phyloP scores from a whole-genome alignment of 768 basidiomycete genomes.

The Kwoniella newhampshirensis region DNA sequence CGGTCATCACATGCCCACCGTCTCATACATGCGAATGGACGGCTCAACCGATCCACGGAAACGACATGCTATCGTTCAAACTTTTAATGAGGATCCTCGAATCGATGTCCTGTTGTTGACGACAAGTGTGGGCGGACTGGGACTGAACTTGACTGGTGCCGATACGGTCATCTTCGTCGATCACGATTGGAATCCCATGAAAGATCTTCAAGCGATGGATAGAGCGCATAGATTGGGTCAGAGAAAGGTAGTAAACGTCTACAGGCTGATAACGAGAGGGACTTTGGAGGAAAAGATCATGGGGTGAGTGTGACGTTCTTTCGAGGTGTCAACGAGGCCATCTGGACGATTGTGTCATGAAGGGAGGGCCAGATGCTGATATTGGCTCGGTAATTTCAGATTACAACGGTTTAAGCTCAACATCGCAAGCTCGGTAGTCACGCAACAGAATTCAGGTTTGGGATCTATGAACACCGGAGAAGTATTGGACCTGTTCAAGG shows the following conservation, averaged over 20 bases:
- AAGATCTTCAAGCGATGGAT: slow-evolving; percentile 99
- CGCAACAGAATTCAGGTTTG: slow-evolving; percentile 92
- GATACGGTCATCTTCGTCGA: slow-evolving; percentile 99
- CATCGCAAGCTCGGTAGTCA: slow-evolving; percentile 93
- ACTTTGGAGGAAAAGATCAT: slow-evolving; percentile 99
- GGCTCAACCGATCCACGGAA: slow-evolving; percentile 88
- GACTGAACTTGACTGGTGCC: slow-evolving; percentile 92
- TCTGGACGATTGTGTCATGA: no score
- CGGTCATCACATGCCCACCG: slow-evolving; percentile 85
- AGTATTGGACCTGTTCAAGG: slow-evolving; percentile 84
- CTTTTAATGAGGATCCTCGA: slow-evolving; percentile 95
- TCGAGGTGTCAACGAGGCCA: no score
- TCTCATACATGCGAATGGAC: slow-evolving; percentile 98
- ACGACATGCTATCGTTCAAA: slow-evolving; percentile 94
- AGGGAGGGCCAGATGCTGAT: no score
- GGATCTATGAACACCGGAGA: slow-evolving; percentile 96
- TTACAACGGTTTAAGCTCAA: slow-evolving; percentile 98
- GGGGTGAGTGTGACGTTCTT: slow-evolving; percentile 65
- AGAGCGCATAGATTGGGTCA: slow-evolving; percentile 96
- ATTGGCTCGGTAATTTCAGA: no score
- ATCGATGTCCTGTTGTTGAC: slow-evolving; percentile 95
- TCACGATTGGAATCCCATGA: slow-evolving; percentile 99
- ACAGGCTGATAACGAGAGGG: slow-evolving; percentile 92
- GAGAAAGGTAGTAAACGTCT: slow-evolving; percentile 98
- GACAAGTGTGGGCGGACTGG: slow-evolving; percentile 94